Conservation (phyloP, 495 filamentous ascomycete species). For the Xylaria grammica region DNA sequence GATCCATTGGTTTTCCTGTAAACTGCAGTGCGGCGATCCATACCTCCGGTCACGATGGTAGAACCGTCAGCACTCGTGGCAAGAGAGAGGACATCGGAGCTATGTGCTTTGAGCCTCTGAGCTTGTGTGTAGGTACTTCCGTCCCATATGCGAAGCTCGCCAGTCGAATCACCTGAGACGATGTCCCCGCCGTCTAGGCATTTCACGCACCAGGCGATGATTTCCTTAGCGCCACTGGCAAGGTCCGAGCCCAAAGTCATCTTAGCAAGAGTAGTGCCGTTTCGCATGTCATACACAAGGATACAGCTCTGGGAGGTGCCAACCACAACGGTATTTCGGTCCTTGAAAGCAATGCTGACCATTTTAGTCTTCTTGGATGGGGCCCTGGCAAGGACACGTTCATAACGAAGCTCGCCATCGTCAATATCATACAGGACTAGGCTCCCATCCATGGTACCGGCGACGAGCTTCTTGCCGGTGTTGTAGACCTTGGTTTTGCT, state of each 20-base stretch:
- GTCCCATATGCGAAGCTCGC: slow-evolving; percentile 91
- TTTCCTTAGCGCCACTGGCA: slow-evolving; percentile 75
- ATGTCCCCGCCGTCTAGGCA: slow-evolving; percentile 85
- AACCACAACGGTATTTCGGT: slow-evolving; percentile 78
- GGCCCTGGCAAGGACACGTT: slow-evolving; percentile 69
- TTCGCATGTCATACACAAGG: slow-evolving; percentile 84
- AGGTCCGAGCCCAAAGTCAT: slow-evolving; percentile 85
- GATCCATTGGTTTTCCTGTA: slow-evolving; percentile 71
- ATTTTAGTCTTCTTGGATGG: slow-evolving; percentile 83
- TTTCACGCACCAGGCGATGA: slow-evolving; percentile 92
- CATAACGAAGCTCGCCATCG: slow-evolving; percentile 76
- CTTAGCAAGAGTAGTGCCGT: slow-evolving; percentile 70
- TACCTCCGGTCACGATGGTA: slow-evolving; percentile 87
- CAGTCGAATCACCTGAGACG: slow-evolving; percentile 92
- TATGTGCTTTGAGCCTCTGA: slow-evolving; percentile 83
- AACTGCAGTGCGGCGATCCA: slow-evolving; percentile 83
- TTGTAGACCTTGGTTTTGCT: slow-evolving; percentile 25
- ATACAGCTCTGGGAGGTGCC: slow-evolving; percentile 94
- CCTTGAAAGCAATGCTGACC: slow-evolving; percentile 87
- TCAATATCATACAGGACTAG: slow-evolving; percentile 85
- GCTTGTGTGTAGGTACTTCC: slow-evolving; percentile 85
- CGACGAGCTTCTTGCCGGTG: slow-evolving; percentile 74
- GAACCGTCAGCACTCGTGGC: slow-evolving; percentile 79
- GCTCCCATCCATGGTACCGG: slow-evolving; percentile 90
- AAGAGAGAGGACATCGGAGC: slow-evolving; percentile 88